Base-by-base conservation (phyloP, 2,329 filamentous ascomycete species). In the Venturia carpophila region DNA sequence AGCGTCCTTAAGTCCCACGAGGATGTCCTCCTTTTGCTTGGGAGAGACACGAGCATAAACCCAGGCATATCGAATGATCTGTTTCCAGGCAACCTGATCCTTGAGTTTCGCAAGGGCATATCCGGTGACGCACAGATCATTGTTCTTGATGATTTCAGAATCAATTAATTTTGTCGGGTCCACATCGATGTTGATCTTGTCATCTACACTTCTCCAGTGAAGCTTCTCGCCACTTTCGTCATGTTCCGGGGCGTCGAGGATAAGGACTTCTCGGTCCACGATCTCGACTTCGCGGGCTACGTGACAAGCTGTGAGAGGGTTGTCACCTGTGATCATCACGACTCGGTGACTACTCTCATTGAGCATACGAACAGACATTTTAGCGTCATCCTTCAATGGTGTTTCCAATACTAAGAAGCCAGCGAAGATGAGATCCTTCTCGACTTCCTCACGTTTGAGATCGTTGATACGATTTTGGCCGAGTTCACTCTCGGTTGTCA, bases 311-410 rank as follows among this genome's bases (percentile, higher is more conserved):
- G 94, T 99, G 63, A 99, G 83, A 15, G 94, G 93, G 75, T 99
- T 99, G 76, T 99, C 94, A 74, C 94, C 94, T 67, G 94, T 99
- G 69, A 99, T 99, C 94, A 99, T 99, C 70, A 99, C 90, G 60
- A 96, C 92, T 71, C 94, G 91, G 76, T 99, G 94, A 78, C 92
- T 97, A 77, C 93, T 97, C 80, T 99, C 94, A 74, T 97, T 99
- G 71, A 99, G 84, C 91, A 97, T 97, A 69, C 89, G 91, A 49
- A 99, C 91, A 47, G 94, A 87, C 75, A 94, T 88, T 78, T 95
- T 90, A 60, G 94, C 94, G 75, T 99, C 94, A 34, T 96, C 92
- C 79, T 99, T 99, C 66, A 99, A 82, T 5, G 94, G 94, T 72
- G 92, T 97, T 75, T 97, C 93, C 39, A 99, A 82, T 63, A 99